phyloP scores from a whole-genome alignment of 148 eudicot species.

The Rhododendron williamsianum region DNA sequence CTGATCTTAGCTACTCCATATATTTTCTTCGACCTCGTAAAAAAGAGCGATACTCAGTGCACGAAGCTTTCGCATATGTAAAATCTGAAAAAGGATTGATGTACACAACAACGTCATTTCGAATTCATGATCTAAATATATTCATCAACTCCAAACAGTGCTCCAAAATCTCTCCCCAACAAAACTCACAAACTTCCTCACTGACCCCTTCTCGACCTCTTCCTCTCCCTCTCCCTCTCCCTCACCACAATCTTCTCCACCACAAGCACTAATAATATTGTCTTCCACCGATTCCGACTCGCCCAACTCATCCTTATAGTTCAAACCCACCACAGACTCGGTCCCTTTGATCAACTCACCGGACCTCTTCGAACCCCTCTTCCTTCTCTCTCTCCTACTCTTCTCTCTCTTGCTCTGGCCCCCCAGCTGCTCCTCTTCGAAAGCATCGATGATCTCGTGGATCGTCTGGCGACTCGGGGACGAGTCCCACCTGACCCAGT shows the following conservation, averaged over 20 bases:
- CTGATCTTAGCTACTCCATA: too few species aligned
- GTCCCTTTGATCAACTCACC: conserved; percentile 4
- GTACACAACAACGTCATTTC: neutral
- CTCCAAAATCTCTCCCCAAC: conserved; percentile 41
- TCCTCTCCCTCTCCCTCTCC: neutral
- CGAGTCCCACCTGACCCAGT: conserved; percentile 78
- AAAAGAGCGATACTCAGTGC: neutral
- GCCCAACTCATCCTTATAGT: conserved; percentile 5
- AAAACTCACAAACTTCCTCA: conserved; percentile 32
- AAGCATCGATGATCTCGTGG: conserved; percentile 75
- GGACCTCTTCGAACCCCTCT: conserved; percentile 16
- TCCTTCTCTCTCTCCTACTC: conserved; percentile 23
- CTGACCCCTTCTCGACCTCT: conserved; percentile 20
- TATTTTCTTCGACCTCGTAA: neutral
- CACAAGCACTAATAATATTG: neutral
- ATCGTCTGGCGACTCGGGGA: conserved; percentile 75
- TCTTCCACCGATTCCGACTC: conserved; percentile 17
- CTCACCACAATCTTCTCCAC: conserved; percentile 1
- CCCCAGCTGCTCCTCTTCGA: conserved; percentile 43
- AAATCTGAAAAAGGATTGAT: neutral
- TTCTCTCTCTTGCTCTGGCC: conserved; percentile 8
- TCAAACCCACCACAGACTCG: conserved; percentile 18
- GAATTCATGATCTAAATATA: neutral
- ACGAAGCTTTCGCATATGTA: neutral
- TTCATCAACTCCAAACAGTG: conserved; percentile 30